These are phyloP conservation scores for Apiospora hydei DNA, from an alignment of 2,329 filamentous ascomycete species.

Conservation along the genomic window DNA sequence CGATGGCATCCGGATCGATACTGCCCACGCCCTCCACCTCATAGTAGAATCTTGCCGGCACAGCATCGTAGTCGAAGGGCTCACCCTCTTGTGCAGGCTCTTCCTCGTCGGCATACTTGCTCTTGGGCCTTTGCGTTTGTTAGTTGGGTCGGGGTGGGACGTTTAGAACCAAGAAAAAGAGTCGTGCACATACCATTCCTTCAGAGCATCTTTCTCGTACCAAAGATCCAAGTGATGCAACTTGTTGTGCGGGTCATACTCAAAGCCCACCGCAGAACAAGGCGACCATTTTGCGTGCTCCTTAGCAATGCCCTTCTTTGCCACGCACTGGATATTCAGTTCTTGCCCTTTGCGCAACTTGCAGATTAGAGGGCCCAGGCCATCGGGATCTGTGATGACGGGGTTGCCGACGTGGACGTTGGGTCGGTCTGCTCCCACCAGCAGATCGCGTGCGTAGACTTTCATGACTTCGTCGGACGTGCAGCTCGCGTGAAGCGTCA, in stretches of 20 bases:
- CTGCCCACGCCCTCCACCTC: constrained; percentile 90
- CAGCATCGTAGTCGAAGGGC: constrained; percentile 88
- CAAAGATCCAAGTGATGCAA: constrained; percentile 90
- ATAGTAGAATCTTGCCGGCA: constrained; percentile 87
- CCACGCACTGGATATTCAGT: constrained; percentile 87
- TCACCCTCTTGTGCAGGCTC: constrained; percentile 82
- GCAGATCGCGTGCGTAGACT: constrained; percentile 89
- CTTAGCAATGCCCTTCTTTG: constrained; percentile 98
- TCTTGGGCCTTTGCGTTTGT: constrained; percentile 71
- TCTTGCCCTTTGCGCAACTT: constrained; percentile 92
- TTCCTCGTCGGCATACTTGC: constrained; percentile 80
- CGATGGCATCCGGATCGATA: constrained; percentile 87
- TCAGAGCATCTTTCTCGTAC: constrained; percentile 84
- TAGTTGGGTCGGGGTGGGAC: constrained; percentile 28
- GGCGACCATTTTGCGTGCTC: constrained; percentile 99
- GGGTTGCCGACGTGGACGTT: constrained; percentile 81
- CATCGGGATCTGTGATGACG: constrained; percentile 83
- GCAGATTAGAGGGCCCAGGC: constrained; percentile 83
- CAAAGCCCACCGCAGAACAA: constrained; percentile 90
- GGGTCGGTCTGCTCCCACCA: constrained; percentile 72
- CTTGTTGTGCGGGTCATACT: constrained; percentile 98
- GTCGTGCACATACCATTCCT: constrained; percentile 76
- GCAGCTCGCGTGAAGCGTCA: constrained; percentile 86
- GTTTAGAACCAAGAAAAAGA: not conserved
- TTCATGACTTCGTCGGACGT: constrained; percentile 88